A percentile compares a stretch with the other conserved stretches of the same genome.
Evolutionary conservation across 305 asterid species (phyloP).

Genomic region (Solanum chacoense): DNA sequence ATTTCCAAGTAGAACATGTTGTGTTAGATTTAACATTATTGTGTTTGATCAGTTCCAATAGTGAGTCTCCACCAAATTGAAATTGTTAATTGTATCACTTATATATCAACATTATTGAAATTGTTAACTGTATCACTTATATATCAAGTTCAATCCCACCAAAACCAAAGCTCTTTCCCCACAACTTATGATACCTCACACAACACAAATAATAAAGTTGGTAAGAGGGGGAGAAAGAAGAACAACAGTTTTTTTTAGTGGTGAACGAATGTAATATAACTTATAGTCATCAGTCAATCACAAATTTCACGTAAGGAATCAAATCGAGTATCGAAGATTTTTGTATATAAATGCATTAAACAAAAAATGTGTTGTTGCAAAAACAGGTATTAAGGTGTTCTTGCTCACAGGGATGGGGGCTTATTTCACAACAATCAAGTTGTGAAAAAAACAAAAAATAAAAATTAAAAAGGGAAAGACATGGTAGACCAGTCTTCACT

Average conservation of each 20-base stretch:
- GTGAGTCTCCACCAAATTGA: not conserved
- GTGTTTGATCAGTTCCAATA: not conserved
- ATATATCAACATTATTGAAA: not conserved
- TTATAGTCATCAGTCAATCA: not conserved
- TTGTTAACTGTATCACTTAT: not conserved
- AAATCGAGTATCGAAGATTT: not conserved
- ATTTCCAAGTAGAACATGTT: not conserved
- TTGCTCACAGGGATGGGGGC: not conserved
- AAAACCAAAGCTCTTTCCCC: not conserved
- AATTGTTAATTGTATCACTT: not conserved
- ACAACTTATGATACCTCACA: not conserved
- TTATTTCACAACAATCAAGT: slow-evolving; percentile 38
- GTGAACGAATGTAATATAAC: not conserved
- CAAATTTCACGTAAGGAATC: not conserved
- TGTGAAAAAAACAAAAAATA: slow-evolving; percentile 12
- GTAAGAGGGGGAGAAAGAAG: not conserved
- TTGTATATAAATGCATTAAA: not conserved
- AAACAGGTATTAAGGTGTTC: not conserved
- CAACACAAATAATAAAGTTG: not conserved
- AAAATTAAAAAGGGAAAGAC: not conserved
- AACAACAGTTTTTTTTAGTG: not conserved
- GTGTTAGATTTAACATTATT: not conserved
- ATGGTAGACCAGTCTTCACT: not conserved
- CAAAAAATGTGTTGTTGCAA: not conserved
- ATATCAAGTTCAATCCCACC: not conserved